Evolutionary conservation across 768 basidiomycete species (phyloP), one percentile per base, ranked within the genome.

Genomic region (Serpula lacrymans): DNA sequence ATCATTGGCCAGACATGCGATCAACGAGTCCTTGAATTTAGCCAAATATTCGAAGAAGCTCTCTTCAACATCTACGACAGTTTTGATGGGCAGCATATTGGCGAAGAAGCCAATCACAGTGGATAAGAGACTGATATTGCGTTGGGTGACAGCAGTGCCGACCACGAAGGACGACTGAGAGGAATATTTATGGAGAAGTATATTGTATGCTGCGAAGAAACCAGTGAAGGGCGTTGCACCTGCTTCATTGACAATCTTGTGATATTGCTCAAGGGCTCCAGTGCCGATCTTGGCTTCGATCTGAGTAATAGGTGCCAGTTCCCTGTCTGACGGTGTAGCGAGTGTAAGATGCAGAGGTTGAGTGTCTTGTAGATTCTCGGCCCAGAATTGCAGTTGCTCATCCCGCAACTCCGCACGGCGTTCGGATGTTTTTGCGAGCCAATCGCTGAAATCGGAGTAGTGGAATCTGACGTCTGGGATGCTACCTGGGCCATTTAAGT

Each of bases 141-240:
- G 54, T 22, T 61, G 59, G 4, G 57, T 60, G 42, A 59, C 59
- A 5, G 59, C 52, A 27, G 59, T 60, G 10, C 59, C 59, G 13
- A 60, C 51, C 4, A 52, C 47, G 37, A 60, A 59, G 1, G 54
- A 54, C 14, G 49, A 42, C 29, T 60, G 59, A 11, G 51, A 42
- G n/a, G 59, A 61, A 41, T 60, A 61, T 14, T 60, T 60, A 50
- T 61, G 53, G 35, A 60, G 54, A 12, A 60, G 57, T 11, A 60
- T n/a, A 7, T 60, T 60, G 37, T 60, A 60, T 3, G 51, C 58
- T 2, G 58, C 59, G 23, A 60, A 60, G 46, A 60, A 60, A 11
- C 53, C 59, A 33, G 58, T 53, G 23, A 60, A 60, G 3, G 53
- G 43, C 1, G 58, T 60, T 17, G 50, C 52, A 8, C 39, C 43